These are phyloP conservation scores for Dendrobium catenatum DNA, from an alignment of 106 monocot species.

Conservation along the genomic window DNA sequence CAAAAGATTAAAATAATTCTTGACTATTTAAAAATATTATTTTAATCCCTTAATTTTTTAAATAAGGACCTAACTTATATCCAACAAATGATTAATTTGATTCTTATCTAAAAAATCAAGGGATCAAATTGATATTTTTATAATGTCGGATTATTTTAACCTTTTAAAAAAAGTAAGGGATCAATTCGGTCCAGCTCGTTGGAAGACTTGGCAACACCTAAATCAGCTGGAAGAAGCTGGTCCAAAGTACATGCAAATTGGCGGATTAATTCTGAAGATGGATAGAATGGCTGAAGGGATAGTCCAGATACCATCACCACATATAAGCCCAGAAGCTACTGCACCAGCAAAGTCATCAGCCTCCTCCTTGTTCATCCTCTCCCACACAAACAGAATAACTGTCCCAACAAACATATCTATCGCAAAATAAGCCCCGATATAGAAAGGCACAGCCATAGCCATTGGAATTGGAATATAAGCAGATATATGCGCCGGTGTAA, in stretches of 20 bases:
- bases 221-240: constrained; percentile 39
- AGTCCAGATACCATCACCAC: constrained; percentile 95
- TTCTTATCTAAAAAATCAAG: too few species aligned
- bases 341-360: constrained; percentile 73
- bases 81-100: too few species aligned
- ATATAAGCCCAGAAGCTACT: constrained; percentile 83
- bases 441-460: constrained; percentile 90
- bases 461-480: constrained; percentile 71
- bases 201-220: neutral
- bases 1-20: too few species aligned
- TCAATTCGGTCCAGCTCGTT: too few species aligned
- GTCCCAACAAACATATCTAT: constrained; percentile 92
- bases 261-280: constrained; percentile 65
- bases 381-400: constrained; percentile 73
- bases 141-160: too few species aligned
- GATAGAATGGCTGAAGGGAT: constrained; percentile 78
- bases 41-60: too few species aligned
- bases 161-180: too few species aligned
- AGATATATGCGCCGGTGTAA: constrained; percentile 35
- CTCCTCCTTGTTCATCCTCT: constrained; percentile 48
- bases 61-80: too few species aligned
- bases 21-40: too few species aligned
- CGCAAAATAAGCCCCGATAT: constrained; percentile 84
- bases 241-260: constrained; percentile 81
- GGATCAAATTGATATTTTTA: too few species aligned